phyloP scores from a whole-genome alignment of 805 yeast species.

The Candida khao-thaluensis region DNA sequence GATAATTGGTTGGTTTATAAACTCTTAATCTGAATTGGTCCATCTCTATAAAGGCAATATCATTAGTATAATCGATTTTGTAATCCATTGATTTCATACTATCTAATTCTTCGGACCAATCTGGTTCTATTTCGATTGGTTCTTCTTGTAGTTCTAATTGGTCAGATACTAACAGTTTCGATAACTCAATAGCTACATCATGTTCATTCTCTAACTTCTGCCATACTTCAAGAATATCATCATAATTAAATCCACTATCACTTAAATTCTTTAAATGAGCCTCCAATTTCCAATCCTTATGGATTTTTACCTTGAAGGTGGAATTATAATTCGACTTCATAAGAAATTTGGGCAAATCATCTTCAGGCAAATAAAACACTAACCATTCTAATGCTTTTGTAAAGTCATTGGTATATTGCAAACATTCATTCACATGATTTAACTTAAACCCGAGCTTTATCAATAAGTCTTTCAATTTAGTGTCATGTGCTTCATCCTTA shows the following conservation, averaged over 20 bases:
- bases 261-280: constrained; percentile 55
- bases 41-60: neutral
- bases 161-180: constrained; percentile 2
- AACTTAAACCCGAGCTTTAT: constrained; percentile 61
- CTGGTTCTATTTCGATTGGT: neutral
- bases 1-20: constrained; percentile 49
- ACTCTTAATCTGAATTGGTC: constrained; percentile 7
- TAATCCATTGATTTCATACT: constrained; percentile 13
- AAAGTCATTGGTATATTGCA: constrained; percentile 52
- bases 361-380: constrained; percentile 88
- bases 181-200: constrained; percentile 15
- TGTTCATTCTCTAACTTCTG: constrained; percentile 45
- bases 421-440: constrained; percentile 70
- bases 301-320: constrained; percentile 55
- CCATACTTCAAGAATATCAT: constrained; percentile 55
- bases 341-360: constrained; percentile 75
- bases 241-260: constrained; percentile 69
- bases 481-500: constrained; percentile 9
- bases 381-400: constrained; percentile 70
- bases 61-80: constrained; percentile 7
- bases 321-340: constrained; percentile 57
- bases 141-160: neutral
- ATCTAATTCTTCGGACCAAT: constrained; percentile 14
- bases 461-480: constrained; percentile 12
- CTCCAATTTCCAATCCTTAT: constrained; percentile 55